Evolutionary conservation across 441 rosid species (phyloP).

Genomic region (Brassica balearica): DNA sequence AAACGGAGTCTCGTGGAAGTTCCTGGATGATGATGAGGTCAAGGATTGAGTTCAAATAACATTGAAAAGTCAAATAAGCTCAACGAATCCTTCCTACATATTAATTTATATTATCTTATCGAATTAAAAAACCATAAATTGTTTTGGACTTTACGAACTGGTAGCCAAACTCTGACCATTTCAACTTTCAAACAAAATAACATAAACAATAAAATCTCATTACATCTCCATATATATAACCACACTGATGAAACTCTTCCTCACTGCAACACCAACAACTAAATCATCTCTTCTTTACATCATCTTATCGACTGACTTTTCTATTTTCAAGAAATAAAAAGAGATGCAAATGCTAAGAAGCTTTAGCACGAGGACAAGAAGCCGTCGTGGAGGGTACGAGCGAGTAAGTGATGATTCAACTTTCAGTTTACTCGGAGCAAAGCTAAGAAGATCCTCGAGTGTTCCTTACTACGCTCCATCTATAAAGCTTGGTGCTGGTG

Average conservation of each 20-base stretch:
- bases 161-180: not conserved
- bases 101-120: not conserved
- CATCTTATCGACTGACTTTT: not conserved
- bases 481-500: conserved; percentile 42
- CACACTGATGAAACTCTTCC: conserved; percentile 15
- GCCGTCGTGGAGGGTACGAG: conserved; percentile 58
- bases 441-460: conserved; percentile 56
- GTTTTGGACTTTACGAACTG: not conserved
- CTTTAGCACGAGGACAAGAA: conserved; percentile 58
- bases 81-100: not conserved
- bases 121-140: not conserved
- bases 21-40: conserved; percentile 24
- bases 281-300: conserved; percentile 13
- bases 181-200: not conserved
- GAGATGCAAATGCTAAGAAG: conserved; percentile 66
- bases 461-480: conserved; percentile 52
- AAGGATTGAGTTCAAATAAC: conserved; percentile 1
- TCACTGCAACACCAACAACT: conserved; percentile 30
- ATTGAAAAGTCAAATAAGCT: conserved; percentile 35
- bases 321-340: not conserved
- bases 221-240: conserved; percentile 19
- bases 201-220: not conserved
- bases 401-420: conserved; percentile 52
- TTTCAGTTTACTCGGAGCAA: conserved; percentile 47
- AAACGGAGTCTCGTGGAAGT: conserved; percentile 35